Conservation (phyloP, 768 basidiomycete genomes). For the Boletus reticuloceps region DNA sequence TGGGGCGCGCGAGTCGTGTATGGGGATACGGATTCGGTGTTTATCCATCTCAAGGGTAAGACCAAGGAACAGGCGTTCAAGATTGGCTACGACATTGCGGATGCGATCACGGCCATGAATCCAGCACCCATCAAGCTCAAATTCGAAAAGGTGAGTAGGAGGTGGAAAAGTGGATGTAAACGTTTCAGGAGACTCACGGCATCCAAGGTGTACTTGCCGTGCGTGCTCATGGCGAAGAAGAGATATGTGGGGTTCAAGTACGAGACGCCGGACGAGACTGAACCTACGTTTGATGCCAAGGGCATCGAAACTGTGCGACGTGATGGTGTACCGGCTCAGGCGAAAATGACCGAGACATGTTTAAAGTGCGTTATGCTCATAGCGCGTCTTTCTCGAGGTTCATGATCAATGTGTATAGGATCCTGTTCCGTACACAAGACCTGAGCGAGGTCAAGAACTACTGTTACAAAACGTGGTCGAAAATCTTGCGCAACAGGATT, state of each 20-base stretch:
- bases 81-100: constrained; percentile 91
- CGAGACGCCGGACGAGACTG: constrained; percentile 74
- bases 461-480: constrained; percentile 80
- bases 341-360: constrained; percentile 89
- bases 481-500: constrained; percentile 74
- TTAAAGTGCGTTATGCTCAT: constrained; percentile 61
- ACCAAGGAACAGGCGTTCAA: constrained; percentile 92
- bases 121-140: constrained; percentile 93
- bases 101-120: constrained; percentile 80
- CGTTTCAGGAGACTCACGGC: not conserved
- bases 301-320: constrained; percentile 96
- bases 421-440: constrained; percentile 88
- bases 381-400: not conserved
- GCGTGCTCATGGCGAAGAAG: constrained; percentile 96
- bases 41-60: constrained; percentile 85
- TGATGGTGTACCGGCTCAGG: constrained; percentile 87
- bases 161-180: not conserved
- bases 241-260: constrained; percentile 98
- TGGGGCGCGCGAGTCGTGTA: constrained; percentile 96
- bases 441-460: constrained; percentile 88
- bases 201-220: constrained; percentile 86
- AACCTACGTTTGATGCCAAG: constrained; percentile 90
- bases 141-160: constrained; percentile 88
- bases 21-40: constrained; percentile 96
- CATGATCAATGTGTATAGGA: constrained; percentile 49